Evolutionary conservation across 306 rosid genomes (phyloP).

Genomic region (Urtica urens): DNA sequence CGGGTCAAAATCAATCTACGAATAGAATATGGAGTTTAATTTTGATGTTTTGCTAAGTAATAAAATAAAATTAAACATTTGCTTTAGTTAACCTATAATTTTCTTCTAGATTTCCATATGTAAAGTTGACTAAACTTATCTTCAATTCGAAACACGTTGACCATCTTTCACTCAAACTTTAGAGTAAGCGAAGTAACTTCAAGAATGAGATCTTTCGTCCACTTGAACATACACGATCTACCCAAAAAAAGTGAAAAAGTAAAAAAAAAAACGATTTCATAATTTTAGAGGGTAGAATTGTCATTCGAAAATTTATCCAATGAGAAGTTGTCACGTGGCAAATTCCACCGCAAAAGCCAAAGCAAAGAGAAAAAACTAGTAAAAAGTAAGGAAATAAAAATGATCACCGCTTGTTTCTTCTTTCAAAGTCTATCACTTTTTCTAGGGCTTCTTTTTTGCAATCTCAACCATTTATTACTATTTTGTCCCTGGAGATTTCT

Average conservation of each 20-base stretch:
- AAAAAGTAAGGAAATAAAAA: neutral
- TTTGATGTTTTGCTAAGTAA: neutral
- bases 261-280: neutral
- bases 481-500: slow-evolving; percentile 24
- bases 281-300: slow-evolving; percentile 1
- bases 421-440: slow-evolving; percentile 25
- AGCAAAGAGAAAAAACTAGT: neutral
- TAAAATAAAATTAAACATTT: too few relatives aligned
- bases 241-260: slow-evolving; percentile 3
- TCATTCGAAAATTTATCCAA: neutral
- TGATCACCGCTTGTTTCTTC: too few relatives aligned
- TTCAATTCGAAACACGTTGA: slow-evolving; percentile 1
- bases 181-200: slow-evolving; percentile 16
- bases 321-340: slow-evolving; percentile 17
- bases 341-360: neutral
- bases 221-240: slow-evolving; percentile 17
- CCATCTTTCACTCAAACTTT: slow-evolving; percentile 5
- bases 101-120: neutral
- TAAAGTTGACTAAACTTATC: neutral
- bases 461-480: slow-evolving; percentile 3
- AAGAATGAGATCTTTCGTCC: slow-evolving; percentile 21
- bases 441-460: neutral
- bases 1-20: neutral
- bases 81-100: too few relatives aligned
- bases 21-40: neutral